Percentiles rank a stretch among this genome's conserved stretches.
Evolutionary conservation across 164 flowering plant genomes (phyloP).

Genomic region (Piper betle): DNA sequence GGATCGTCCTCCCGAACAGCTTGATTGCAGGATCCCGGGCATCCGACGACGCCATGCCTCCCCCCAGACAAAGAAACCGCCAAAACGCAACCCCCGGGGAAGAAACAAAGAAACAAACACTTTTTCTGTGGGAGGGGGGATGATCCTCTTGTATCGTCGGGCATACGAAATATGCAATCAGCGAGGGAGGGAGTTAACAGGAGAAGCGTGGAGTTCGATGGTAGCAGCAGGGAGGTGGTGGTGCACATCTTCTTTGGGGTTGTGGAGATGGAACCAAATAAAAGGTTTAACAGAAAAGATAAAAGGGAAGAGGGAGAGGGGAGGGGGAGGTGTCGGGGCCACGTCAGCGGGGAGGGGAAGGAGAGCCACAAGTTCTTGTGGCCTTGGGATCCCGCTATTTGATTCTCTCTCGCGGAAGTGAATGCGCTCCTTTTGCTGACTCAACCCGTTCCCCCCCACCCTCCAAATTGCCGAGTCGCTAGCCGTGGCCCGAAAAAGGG

Average conservation of each 20-base stretch:
- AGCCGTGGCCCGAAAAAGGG: too few species aligned
- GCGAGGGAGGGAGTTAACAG: not conserved
- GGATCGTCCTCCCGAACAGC: slow-evolving; percentile 14
- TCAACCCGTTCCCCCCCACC: too few species aligned
- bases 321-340: slow-evolving; percentile 1
- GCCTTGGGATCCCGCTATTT: slow-evolving; percentile 1
- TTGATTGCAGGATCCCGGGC: slow-evolving; percentile 11
- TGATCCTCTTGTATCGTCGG: too few species aligned
- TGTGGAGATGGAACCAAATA: too few species aligned
- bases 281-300: too few species aligned
- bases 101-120: not conserved
- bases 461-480: too few species aligned
- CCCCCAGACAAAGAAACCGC: not conserved
- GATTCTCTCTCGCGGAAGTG: slow-evolving; percentile 1
- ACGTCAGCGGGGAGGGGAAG: slow-evolving; percentile 3
- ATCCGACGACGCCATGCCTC: slow-evolving; percentile 3
- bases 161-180: too few species aligned
- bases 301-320: too few species aligned
- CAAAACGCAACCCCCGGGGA: not conserved
- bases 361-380: slow-evolving; percentile 8
- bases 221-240: too few species aligned
- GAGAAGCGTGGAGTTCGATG: not conserved
- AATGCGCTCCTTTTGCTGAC: slow-evolving; percentile 1
- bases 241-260: too few species aligned
- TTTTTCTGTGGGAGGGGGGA: not conserved